Evolutionary conservation across 225 moss, liverwort and hornwort species (phyloP).

Genomic region (Neckera pumila): DNA sequence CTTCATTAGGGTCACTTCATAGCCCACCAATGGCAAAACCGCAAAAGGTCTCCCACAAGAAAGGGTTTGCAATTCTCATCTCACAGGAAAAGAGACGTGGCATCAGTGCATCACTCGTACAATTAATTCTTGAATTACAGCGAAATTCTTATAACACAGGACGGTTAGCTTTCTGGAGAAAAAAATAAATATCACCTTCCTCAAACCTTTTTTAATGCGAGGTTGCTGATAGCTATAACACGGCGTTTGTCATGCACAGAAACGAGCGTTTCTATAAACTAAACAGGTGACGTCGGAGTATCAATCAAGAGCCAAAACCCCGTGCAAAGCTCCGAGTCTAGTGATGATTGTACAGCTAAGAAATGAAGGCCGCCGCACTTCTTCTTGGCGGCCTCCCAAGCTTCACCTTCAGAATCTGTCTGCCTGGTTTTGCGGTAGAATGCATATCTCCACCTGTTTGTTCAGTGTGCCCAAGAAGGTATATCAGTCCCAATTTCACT

Average conservation of each 20-base stretch:
- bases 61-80: not conserved
- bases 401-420: slow-evolving; percentile 75
- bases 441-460: slow-evolving; percentile 76
- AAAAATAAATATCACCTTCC: slow-evolving; percentile 15
- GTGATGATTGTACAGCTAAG: slow-evolving; percentile 73
- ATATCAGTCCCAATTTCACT: not conserved
- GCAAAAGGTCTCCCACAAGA: not conserved
- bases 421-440: slow-evolving; percentile 77
- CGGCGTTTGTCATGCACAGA: not conserved
- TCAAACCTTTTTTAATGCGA: slow-evolving; percentile 7
- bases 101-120: not conserved
- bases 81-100: not conserved
- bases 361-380: slow-evolving; percentile 78
- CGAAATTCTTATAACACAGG: slow-evolving; percentile 6
- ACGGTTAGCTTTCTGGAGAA: not conserved
- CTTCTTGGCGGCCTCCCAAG: slow-evolving; percentile 85
- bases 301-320: slow-evolving; percentile 96
- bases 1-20: not conserved
- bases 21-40: not conserved
- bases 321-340: slow-evolving; percentile 90
- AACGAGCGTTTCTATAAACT: not conserved
- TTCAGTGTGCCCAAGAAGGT: not conserved
- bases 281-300: slow-evolving; percentile 67
- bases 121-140: not conserved
- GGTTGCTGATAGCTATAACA: slow-evolving; percentile 7